Conservation (phyloP, 2,329 filamentous ascomycete species). For the Alternaria infectoria region DNA sequence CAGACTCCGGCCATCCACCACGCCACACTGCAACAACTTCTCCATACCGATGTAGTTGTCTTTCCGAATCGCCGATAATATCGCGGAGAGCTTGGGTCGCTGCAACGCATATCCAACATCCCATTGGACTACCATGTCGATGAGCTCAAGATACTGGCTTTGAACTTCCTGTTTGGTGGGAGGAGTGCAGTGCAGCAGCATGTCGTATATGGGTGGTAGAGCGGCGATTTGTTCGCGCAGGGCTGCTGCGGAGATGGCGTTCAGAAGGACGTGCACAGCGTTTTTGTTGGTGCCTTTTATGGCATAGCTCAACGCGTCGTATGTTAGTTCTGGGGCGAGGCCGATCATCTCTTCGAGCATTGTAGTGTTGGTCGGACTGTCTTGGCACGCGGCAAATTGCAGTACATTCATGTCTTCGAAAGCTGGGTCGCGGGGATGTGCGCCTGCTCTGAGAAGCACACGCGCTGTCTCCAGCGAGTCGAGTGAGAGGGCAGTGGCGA, state of each 20-base stretch:
- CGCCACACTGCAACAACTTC: constrained; percentile 15
- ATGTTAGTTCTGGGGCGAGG: constrained; percentile 21
- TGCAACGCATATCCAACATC: constrained; percentile 19
- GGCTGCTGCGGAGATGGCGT: constrained; percentile 23
- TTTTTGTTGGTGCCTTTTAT: constrained; percentile 19
- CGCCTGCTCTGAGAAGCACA: constrained; percentile 21
- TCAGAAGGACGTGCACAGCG: constrained; percentile 18
- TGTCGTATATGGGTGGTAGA: constrained; percentile 24
- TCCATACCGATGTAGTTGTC: constrained; percentile 26
- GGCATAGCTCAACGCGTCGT: constrained; percentile 24
- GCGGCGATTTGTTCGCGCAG: constrained; percentile 19
- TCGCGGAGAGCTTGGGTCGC: constrained; percentile 18
- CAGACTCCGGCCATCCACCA: constrained; percentile 19
- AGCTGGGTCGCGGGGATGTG: constrained; percentile 24
- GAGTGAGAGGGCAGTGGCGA: constrained; percentile 17
- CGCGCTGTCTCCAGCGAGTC: constrained; percentile 19
- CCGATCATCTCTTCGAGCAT: constrained; percentile 24
- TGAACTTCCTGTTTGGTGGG: constrained; percentile 7
- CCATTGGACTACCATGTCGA: constrained; percentile 23
- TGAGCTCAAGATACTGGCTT: constrained; percentile 15
- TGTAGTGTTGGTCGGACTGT: constrained; percentile 14
- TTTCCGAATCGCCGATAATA: constrained; percentile 23
- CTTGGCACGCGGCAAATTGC: constrained; percentile 19
- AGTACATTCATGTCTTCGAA: constrained; percentile 25
- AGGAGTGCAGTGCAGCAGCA: constrained; percentile 11